These are phyloP conservation scores for Anisogramma anomala DNA, from an alignment of 2,329 filamentous ascomycete genomes.

Conservation along the genomic window DNA sequence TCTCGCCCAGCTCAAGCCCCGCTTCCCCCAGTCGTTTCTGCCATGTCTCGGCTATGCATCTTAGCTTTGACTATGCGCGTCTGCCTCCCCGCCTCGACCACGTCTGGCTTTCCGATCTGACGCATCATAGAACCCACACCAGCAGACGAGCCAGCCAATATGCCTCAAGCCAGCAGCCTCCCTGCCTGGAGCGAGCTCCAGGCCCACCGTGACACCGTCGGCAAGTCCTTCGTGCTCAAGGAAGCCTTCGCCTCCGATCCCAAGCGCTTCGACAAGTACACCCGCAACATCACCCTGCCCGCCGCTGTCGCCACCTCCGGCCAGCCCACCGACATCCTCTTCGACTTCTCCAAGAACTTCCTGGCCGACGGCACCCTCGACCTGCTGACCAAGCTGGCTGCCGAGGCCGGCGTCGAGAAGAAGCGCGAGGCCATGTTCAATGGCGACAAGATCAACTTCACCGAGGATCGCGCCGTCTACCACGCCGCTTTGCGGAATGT, in stretches of 20 bases:
- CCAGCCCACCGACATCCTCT: constrained; percentile 67
- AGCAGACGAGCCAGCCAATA: constrained; percentile 24
- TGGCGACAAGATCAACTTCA: constrained; percentile 99
- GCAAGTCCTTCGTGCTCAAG: constrained; percentile 85
- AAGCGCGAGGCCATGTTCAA: constrained; percentile 96
- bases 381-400: constrained; percentile 77
- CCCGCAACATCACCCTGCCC: constrained; percentile 69
- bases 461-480: constrained; percentile 90
- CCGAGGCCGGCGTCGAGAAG: constrained; percentile 82
- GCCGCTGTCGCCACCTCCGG: constrained; percentile 53
- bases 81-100: neutral
- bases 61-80: neutral
- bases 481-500: constrained; percentile 90
- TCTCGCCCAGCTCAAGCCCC: too few relatives aligned
- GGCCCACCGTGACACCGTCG: constrained; percentile 74
- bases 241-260: constrained; percentile 85
- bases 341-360: constrained; percentile 99
- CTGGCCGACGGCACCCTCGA: constrained; percentile 83
- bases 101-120: neutral
- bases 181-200: constrained; percentile 83
- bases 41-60: neutral
- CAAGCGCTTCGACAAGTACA: constrained; percentile 81
- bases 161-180: constrained; percentile 79
- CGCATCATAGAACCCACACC: neutral
- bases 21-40: too few relatives aligned